Base-by-base conservation (phyloP, 495 filamentous ascomycete genomes). In the Terfezia claveryi region DNA sequence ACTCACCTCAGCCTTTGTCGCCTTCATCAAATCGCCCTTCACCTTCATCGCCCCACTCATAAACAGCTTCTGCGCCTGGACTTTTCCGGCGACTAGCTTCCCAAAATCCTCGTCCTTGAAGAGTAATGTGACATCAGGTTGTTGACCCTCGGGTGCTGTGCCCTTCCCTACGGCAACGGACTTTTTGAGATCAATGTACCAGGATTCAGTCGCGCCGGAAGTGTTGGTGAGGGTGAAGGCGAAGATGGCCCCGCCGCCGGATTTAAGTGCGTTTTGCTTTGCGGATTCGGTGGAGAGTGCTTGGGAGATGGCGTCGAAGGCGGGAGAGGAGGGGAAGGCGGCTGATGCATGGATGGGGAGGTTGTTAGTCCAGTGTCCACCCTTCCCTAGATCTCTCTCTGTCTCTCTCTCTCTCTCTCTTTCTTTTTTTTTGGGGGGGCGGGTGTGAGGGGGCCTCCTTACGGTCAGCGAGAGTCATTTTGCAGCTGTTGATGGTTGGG, bases 21-120 rank as follows among this genome's bases (percentile, higher is more conserved):
- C 91, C 78, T 92, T 93, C 92, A 96, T 96, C 51, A 98, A 80
- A 69, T 96, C 86, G 51, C 91, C 91, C 78, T 87, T 92, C 64
- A 96, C 78, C 81, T 95, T 98, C 65, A 98, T 74, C 75, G 93
- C 94, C 64, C 91, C 91, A 8, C 76, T 76, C 87, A 98, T 95
- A 73, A 96, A 98, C 56, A 98, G 69, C 62, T 80, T 80, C 76
- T 96, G 91, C 53, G 91, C 87, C 60, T 94, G 88, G 64, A 82
- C 86, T 75, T 93, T 87, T 62, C 92, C 91, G 52, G 76, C 66
- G 52, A 93, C 80, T 55, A 98, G 76, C 64, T 77, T 77, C 32
- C 69, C 74, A 61, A 98, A 98, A 66, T 98, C 87, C 50, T 75
- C 77, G 57, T 98, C 91, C 53, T 82, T 83, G 56, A 96, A 79